phyloP scores from a whole-genome alignment of 2,329 filamentous ascomycete species.

The Phyllosticta paracitricarpa region DNA sequence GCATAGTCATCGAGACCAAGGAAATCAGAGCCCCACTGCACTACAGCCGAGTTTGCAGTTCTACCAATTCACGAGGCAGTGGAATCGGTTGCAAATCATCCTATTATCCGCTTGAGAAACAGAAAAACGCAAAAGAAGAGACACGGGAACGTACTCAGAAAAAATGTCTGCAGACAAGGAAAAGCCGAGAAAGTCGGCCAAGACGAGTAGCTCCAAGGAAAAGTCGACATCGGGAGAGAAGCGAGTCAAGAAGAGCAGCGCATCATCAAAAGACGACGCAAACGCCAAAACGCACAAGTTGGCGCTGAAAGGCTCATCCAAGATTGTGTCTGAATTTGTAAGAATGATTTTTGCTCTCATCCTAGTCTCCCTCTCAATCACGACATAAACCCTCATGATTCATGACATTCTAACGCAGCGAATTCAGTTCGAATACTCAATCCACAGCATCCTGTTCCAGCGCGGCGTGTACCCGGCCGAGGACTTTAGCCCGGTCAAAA shows the following conservation, averaged over 20 bases:
- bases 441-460: conserved; percentile 96
- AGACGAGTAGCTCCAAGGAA: conserved; percentile 10
- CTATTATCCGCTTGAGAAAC: neutral
- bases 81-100: neutral
- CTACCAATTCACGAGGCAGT: neutral
- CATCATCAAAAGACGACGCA: conserved; percentile 38
- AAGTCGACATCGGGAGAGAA: conserved; percentile 3
- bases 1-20: neutral
- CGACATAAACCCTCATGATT: too few species aligned
- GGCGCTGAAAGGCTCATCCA: conserved; percentile 73
- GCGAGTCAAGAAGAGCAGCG: conserved; percentile 10
- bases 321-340: conserved; percentile 92
- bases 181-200: conserved; percentile 11
- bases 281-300: conserved; percentile 94
- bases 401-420: conserved; percentile 11
- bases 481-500: conserved; percentile 95
- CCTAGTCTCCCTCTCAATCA: neutral
- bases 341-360: conserved; percentile 27
- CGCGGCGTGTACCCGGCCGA: conserved; percentile 78
- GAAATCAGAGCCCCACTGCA: neutral
- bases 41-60: neutral
- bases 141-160: neutral
- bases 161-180: neutral
- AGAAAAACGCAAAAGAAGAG: neutral
- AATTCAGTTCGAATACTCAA: conserved; percentile 83